Percentiles rank a stretch among this genome's conserved stretches.
Evolutionary conservation across 208 protist genomes (phyloP).

Genomic region (Crithidia thermophila): DNA sequence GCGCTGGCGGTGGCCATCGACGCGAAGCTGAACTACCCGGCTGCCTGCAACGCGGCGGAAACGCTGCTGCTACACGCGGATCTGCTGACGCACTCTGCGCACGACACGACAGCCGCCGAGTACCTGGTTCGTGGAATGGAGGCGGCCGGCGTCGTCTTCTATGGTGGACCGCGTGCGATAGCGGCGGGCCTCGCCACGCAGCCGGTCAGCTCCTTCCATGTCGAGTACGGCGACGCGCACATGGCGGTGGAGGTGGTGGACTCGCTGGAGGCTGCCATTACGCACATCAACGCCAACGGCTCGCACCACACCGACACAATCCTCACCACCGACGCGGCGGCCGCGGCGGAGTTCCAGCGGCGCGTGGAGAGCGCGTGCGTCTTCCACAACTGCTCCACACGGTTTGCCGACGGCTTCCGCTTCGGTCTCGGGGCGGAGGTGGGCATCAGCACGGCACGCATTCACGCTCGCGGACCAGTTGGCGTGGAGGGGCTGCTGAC

Average conservation of each 20-base stretch:
- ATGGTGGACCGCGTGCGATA: constrained; percentile 43
- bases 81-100: constrained; percentile 13
- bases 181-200: constrained; percentile 19
- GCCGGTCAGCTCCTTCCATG: constrained; percentile 37
- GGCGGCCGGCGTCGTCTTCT: constrained; percentile 59
- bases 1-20: constrained; percentile 75
- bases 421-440: constrained; percentile 95
- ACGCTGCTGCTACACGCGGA: constrained; percentile 89
- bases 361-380: constrained; percentile 90
- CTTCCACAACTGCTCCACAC: constrained; percentile 92
- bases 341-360: constrained; percentile 52
- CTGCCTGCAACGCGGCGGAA: constrained; percentile 95
- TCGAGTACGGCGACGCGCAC: constrained; percentile 67
- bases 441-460: constrained; percentile 88
- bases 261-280: constrained; percentile 67
- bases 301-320: constrained; percentile 93
- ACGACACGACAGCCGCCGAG: constrained; percentile 30
- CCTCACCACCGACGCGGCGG: constrained; percentile 59
- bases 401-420: constrained; percentile 92
- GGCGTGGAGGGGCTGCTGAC: constrained; percentile 93
- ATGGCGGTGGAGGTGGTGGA: constrained; percentile 52
- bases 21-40: constrained; percentile 94
- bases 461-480: constrained; percentile 94
- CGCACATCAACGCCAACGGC: constrained; percentile 88
- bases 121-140: constrained; percentile 42